Evolutionary conservation across 805 yeast species (phyloP), one percentile per base, ranked within the genome.

Genomic region (Suhomyces canberraensis): DNA sequence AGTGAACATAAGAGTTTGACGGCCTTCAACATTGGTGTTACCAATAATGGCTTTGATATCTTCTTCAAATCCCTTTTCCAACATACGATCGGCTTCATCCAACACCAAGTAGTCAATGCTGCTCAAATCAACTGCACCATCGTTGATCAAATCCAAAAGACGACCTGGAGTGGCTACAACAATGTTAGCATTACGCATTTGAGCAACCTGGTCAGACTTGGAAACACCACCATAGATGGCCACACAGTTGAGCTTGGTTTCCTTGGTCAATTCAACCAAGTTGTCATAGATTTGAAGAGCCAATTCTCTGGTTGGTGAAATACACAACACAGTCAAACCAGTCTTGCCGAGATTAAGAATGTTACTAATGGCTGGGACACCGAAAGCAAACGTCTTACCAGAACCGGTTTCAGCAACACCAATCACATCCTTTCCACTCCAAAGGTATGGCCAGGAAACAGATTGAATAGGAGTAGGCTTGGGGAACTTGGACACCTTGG

Each of bases 131-230:
- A 86, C 80, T 22, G 90, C 75, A 11, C 95, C 95, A 56, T 91
- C 98, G 42, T 89, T 83, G 50, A 91, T 69, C 54, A 93, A 72
- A 69, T 93, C 99, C 41, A 89, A 73, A 53, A 93, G 71, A 61
- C 99, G 79, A 48, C 99, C 99, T n/a, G 98, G 98, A 3, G 98
- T 93, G 21, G 98, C 98, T 51, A 93, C 86, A 15, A 91, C 91
- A 42, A 88, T 79, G 48, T 85, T 82, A 17, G 89, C 79, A 32
- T 60, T 74, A 46, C 69, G 73, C 45, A 91, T 67, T 37, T 79
- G 78, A 35, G 64, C 69, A 58, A 91, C 78, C 67, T 93, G 99
- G 45, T 84, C 95, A 40, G 86, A 91, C 59, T 93, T 93, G 50
- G 96, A 84, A 40, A 93, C 98, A 66, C 99, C 99, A 48, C 99